These are phyloP conservation scores for Samsoniella hepiali DNA, from an alignment of 2,329 filamentous ascomycete species.

Conservation along the genomic window DNA sequence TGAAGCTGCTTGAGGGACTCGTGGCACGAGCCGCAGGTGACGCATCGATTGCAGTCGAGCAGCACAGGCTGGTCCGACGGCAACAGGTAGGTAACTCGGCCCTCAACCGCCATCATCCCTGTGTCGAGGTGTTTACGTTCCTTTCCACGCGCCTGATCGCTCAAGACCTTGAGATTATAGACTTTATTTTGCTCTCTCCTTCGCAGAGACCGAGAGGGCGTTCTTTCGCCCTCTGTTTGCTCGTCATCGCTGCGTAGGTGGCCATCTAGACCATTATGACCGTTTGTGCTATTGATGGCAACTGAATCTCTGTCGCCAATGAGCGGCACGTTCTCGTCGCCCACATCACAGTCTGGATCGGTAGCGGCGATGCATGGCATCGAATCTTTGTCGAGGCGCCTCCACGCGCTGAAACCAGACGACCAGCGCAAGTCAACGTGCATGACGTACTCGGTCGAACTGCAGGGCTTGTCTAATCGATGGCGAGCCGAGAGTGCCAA, in stretches of 20 bases:
- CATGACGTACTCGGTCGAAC: constrained; percentile 44
- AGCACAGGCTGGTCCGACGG: constrained; percentile 43
- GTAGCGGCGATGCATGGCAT: constrained; percentile 44
- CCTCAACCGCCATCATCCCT: constrained; percentile 33
- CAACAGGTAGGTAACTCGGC: constrained; percentile 45
- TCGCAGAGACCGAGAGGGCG: constrained; percentile 50
- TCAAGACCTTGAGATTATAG: constrained; percentile 61
- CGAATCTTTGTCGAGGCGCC: constrained; percentile 39
- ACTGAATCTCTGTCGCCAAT: constrained; percentile 20
- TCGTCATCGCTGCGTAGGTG: constrained; percentile 43
- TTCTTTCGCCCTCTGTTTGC: constrained; percentile 45
- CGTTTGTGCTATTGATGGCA: constrained; percentile 15
- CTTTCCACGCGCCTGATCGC: constrained; percentile 54
- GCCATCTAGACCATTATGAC: constrained; percentile 21
- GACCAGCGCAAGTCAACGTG: constrained; percentile 49
- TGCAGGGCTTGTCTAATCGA: constrained; percentile 24
- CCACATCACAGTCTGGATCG: constrained; percentile 34
- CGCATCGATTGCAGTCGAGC: constrained; percentile 49
- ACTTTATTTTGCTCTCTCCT: constrained; percentile 46
- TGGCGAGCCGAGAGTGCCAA: constrained; percentile 29
- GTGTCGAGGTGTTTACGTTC: constrained; percentile 39
- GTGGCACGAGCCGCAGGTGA: constrained; percentile 48
- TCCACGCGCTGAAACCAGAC: constrained; percentile 36
- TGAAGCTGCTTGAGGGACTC: constrained; percentile 47
- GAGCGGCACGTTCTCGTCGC: constrained; percentile 25